Conservation (phyloP, 2,329 filamentous ascomycete species). For the Lasiodiplodia theobromae region DNA sequence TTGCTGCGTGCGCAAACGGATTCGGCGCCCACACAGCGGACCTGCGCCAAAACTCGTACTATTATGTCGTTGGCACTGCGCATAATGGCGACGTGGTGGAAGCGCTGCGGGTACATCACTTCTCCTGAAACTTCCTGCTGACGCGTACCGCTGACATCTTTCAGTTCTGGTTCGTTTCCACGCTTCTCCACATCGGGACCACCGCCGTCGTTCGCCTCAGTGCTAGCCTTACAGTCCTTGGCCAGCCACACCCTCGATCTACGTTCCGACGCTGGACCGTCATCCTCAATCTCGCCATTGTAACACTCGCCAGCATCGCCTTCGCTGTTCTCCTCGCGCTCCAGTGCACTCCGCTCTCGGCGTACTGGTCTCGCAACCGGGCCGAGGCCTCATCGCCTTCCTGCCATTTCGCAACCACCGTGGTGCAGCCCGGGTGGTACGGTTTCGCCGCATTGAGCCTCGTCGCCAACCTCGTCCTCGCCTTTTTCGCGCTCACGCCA, state of each 20-base stretch:
- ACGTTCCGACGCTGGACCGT: not conserved
- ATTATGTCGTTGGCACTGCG: constrained; percentile 8
- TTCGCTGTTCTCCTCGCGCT: not conserved
- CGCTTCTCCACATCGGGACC: constrained; percentile 9
- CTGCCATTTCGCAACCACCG: not conserved
- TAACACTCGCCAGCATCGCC: not conserved
- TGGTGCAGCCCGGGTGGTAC: not conserved
- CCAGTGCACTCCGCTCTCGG: constrained; percentile 13
- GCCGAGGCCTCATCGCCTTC: not conserved
- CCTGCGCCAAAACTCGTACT: not conserved
- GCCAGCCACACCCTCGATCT: not conserved
- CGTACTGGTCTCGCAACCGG: constrained; percentile 25
- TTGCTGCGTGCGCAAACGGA: constrained; percentile 15
- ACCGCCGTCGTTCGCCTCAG: not conserved
- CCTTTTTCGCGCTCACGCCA: not conserved
- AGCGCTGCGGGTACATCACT: constrained; percentile 4
- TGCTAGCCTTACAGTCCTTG: not conserved
- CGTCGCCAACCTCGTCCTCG: not conserved
- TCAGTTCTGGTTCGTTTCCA: constrained; percentile 25
- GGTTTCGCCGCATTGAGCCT: not conserved
- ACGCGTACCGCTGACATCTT: not conserved
- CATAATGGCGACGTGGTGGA: constrained; percentile 27
- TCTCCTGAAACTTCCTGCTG: not conserved
- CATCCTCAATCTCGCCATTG: not conserved
- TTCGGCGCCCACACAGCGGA: constrained; percentile 16